Evolutionary conservation across 148 eudicot genomes (phyloP), one percentile per base, ranked within the genome.

Genomic region (Hydrangea macrophylla): DNA sequence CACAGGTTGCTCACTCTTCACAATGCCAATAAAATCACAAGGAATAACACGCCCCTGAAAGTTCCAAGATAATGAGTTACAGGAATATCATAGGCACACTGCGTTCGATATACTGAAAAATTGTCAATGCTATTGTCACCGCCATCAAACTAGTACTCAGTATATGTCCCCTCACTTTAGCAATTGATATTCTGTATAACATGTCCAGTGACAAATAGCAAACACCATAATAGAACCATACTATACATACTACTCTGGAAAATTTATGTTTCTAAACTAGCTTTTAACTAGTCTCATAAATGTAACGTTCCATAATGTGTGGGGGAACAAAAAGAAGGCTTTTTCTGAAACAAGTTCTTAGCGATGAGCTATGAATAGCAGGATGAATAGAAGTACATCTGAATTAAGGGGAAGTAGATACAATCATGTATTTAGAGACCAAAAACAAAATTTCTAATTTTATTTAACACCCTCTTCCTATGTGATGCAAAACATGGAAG

Each of bases 11-110:
- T 94, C 97, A 81, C 93, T 94, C 76, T 85, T 87, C 42, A 84
- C 91, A 62, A 94, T 80, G 59, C 97, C 99, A 53, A 94, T 94
- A 82, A 94, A 94, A 80, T 94, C 99, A 77, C 99, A 94, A 64
- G 99, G 99, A 74, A 94, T 85, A 61, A 88, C 86, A 65, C 97
- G 91, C 26, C 99, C 99, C 99, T 94, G 90, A 56, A 70, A 81
- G 57, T 39, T 73, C 64, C 73, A 78, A 57, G 50, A 77, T 32
- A 40, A 56, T 57, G 25, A 7, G 23, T 78, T 32, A 68, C n/a
- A n/a, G n/a, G n/a, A n/a, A n/a, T n/a, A n/a, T n/a, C n/a, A n/a
- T 32, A 59, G 32, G 67, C 58, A 64, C 36, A 54, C 40, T 35
- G 28, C 15, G 70, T 64, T 50, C 26, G 37, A 79, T 45, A 35